Conservation (phyloP, 2,329 filamentous ascomycete species). For the Hymenoscyphus fraxineus region DNA sequence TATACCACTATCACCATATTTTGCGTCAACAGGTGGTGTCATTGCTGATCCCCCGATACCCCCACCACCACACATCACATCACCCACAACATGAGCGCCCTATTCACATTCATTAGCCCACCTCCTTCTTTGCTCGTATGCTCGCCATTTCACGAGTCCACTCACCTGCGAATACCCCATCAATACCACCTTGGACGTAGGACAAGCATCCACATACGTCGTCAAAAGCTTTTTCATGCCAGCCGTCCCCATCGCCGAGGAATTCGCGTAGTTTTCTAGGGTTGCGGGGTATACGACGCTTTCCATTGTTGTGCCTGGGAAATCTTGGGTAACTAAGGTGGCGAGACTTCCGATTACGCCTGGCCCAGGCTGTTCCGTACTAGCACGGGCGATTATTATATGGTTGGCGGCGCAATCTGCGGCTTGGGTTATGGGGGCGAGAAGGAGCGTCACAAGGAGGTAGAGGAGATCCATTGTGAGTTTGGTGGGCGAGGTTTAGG, state of each 20-base stretch:
- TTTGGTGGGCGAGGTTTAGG: background rate
- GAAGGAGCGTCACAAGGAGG: background rate
- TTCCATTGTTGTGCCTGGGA: constrained; percentile 36
- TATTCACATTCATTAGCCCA: constrained; percentile 16
- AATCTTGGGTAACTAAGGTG: constrained; percentile 28
- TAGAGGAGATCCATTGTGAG: background rate
- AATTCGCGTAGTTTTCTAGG: constrained; percentile 28
- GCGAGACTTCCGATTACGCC: constrained; percentile 36
- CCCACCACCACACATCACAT: constrained; percentile 30
- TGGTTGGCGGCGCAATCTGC: constrained; percentile 17
- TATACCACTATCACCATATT: background rate
- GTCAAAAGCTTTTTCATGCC: constrained; percentile 33
- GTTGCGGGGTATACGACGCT: constrained; percentile 36
- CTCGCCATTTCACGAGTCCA: background rate
- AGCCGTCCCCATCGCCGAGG: constrained; percentile 33
- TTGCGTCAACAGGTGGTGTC: background rate
- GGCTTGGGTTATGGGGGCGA: background rate
- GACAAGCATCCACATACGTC: constrained; percentile 33
- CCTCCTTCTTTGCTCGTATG: background rate
- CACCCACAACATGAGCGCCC: constrained; percentile 31
- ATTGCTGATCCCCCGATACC: constrained; percentile 16
- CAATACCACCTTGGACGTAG: constrained; percentile 34
- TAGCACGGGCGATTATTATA: constrained; percentile 38
- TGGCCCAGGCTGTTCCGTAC: constrained; percentile 34
- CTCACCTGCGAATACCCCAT: constrained; percentile 37